Conservation (phyloP, 148 eudicot species). For the Camellia sinensis region DNA sequence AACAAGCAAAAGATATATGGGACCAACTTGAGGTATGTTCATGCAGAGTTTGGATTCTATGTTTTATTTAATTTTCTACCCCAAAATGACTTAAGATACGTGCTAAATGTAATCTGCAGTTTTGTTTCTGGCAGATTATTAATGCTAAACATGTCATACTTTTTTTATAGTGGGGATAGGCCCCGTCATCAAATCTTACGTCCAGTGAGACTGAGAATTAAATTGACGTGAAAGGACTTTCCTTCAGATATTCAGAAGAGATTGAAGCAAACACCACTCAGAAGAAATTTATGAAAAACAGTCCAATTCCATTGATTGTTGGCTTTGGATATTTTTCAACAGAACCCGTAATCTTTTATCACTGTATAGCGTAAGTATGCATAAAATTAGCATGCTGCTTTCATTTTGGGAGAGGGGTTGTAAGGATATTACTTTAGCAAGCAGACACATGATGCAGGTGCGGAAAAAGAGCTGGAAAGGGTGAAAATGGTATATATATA, state of each 20-base stretch:
- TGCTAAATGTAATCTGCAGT: not conserved
- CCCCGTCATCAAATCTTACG: not conserved
- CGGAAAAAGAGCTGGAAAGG: not conserved
- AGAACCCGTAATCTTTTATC: not conserved
- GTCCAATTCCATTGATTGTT: not conserved
- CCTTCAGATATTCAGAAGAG: not conserved
- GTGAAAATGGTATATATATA: not conserved
- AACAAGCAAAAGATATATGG: slow-evolving; percentile 48
- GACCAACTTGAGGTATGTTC: slow-evolving; percentile 72
- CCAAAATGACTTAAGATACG: not conserved
- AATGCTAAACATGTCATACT: not conserved
- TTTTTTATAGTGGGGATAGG: not conserved
- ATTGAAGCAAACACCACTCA: not conserved
- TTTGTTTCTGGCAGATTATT: not conserved
- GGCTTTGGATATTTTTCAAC: not conserved
- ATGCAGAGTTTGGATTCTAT: not conserved
- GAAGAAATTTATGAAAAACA: not conserved
- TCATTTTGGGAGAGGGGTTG: not conserved
- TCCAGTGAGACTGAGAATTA: not conserved
- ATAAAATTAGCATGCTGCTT: not conserved
- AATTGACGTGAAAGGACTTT: not conserved
- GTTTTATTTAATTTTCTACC: not conserved
- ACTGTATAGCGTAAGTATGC: not conserved
- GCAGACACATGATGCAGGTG: not conserved
- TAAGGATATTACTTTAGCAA: not conserved